Evolutionary conservation across 257 asterid species (phyloP).

Genomic region (Solanum neorickii): DNA sequence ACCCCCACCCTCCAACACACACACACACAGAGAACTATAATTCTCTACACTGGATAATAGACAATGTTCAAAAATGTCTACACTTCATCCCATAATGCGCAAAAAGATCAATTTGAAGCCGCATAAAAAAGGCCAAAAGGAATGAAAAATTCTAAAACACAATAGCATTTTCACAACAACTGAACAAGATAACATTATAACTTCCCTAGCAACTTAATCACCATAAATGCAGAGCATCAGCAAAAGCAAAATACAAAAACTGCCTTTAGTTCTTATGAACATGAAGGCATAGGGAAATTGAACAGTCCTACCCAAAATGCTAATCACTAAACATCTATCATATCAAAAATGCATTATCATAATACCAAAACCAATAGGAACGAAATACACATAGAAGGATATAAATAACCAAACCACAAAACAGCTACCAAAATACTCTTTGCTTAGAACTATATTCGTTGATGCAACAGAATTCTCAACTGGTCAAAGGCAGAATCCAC

Average conservation of each 20-base stretch:
- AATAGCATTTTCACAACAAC: neutral
- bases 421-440: neutral
- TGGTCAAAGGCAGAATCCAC: neutral
- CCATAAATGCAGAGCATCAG: neutral
- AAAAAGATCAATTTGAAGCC: neutral
- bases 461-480: neutral
- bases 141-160: neutral
- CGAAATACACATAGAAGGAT: neutral
- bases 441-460: neutral
- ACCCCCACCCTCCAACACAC: too few species aligned
- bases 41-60: neutral
- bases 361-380: neutral
- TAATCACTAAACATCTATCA: neutral
- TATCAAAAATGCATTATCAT: neutral
- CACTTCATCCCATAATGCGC: neutral
- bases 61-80: neutral
- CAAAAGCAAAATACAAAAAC: neutral
- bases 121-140: neutral
- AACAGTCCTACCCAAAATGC: neutral
- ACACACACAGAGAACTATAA: neutral
- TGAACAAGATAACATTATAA: neutral
- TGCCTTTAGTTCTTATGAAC: neutral
- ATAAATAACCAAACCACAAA: neutral
- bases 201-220: neutral
- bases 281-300: neutral